A percentile compares a stretch with the other conserved stretches of the same genome.
phyloP scores from a whole-genome alignment of 495 filamentous ascomycete species.

The Saxispiralis lemnorum region DNA sequence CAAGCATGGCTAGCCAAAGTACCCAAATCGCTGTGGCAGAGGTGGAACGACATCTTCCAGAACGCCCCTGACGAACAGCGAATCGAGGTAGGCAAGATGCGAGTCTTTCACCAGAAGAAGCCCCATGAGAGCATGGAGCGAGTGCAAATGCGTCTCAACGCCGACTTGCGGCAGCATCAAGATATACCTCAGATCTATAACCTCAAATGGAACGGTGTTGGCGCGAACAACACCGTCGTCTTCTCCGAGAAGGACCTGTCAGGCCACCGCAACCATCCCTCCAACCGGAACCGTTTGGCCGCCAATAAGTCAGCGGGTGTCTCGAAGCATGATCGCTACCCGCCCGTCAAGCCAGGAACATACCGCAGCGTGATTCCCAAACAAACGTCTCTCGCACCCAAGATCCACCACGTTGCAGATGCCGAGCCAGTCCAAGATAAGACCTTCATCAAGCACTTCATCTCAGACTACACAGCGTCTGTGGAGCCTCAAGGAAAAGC shows the following conservation, averaged over 20 bases:
- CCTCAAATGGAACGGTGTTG: conserved; percentile 44
- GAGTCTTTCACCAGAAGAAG: conserved; percentile 29
- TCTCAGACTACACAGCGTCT: not conserved
- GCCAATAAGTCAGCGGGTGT: conserved; percentile 5
- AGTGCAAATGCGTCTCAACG: conserved; percentile 35
- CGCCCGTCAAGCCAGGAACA: conserved; percentile 2
- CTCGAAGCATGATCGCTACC: conserved; percentile 6
- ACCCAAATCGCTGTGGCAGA: conserved; percentile 61
- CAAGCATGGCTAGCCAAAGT: conserved; percentile 58
- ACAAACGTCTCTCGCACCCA: conserved; percentile 11
- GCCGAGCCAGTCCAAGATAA: conserved; percentile 12
- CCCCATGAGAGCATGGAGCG: conserved; percentile 11
- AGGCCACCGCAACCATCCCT: conserved; percentile 18
- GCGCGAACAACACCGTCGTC: conserved; percentile 61
- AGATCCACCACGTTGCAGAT: conserved; percentile 11
- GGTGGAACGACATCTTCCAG: conserved; percentile 27
- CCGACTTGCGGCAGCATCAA: conserved; percentile 39
- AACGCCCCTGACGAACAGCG: conserved; percentile 37
- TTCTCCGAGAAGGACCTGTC: conserved; percentile 86
- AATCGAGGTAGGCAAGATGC: conserved; percentile 58
- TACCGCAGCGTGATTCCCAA: conserved; percentile 13
- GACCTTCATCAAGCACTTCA: conserved; percentile 2
- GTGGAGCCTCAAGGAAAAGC: conserved; percentile 3
- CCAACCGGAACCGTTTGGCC: not conserved
- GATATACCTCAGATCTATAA: conserved; percentile 69